Percentiles rank a stretch among this genome's conserved stretches.
Conservation (phyloP, 1,139 yeast species). For the Saccharomyces hybrid region DNA sequence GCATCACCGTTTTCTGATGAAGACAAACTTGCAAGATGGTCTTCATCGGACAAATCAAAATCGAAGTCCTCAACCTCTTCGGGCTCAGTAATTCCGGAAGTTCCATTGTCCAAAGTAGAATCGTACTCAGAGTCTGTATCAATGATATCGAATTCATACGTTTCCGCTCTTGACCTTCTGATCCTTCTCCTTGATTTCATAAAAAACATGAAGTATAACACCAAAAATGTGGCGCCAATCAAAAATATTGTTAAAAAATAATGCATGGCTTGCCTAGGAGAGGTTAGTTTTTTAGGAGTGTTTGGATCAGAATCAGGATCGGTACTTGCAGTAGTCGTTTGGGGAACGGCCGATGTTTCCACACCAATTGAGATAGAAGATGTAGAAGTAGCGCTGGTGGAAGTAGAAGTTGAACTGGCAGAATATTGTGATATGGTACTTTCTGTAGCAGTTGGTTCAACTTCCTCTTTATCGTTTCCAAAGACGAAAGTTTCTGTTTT, state of each 20-base stretch:
- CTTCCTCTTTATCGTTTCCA: slow-evolving; percentile 36
- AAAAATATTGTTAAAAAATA: slow-evolving; percentile 55
- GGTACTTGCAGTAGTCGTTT: slow-evolving; percentile 2
- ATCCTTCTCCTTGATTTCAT: slow-evolving; percentile 42
- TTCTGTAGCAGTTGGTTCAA: slow-evolving; percentile 3
- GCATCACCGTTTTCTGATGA: not conserved
- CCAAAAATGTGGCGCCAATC: slow-evolving; percentile 49
- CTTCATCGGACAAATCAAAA: slow-evolving; percentile 30
- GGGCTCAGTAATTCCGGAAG: slow-evolving; percentile 9
- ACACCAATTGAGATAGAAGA: slow-evolving; percentile 1
- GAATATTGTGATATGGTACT: slow-evolving; percentile 1
- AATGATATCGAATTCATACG: slow-evolving; percentile 72
- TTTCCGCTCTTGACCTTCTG: slow-evolving; percentile 58
- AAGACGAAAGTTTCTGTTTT: slow-evolving; percentile 46
- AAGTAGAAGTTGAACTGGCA: not conserved
- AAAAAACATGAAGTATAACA: slow-evolving; percentile 44
- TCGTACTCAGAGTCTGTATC: slow-evolving; percentile 42
- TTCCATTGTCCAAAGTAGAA: slow-evolving; percentile 21
- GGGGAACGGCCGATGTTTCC: slow-evolving; percentile 1
- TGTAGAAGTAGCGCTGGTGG: not conserved
- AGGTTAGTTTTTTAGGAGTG: slow-evolving; percentile 19
- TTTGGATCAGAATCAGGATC: slow-evolving; percentile 13
- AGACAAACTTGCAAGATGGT: slow-evolving; percentile 6
- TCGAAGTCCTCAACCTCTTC: slow-evolving; percentile 26
- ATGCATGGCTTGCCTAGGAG: slow-evolving; percentile 22